A percentile compares a stretch with the other conserved stretches of the same genome.
phyloP scores from a whole-genome alignment of 1,139 yeast species.

The Lodderomyces elongisporus region DNA sequence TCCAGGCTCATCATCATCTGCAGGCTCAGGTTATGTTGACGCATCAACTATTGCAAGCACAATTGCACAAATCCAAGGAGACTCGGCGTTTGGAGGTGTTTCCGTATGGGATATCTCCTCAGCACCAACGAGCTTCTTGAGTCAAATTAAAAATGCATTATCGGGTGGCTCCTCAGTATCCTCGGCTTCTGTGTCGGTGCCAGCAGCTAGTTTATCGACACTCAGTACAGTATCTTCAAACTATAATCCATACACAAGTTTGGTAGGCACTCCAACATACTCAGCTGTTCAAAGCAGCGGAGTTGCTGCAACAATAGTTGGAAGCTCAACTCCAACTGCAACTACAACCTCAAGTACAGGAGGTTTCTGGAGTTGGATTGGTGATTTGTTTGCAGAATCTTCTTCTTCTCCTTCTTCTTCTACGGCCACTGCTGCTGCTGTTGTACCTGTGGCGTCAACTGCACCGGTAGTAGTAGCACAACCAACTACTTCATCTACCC shows the following conservation, averaged over 20 bases:
- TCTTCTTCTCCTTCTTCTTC: not conserved
- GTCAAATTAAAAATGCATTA: conserved; percentile 8
- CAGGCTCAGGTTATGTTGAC: conserved; percentile 20
- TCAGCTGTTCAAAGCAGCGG: too few relatives aligned
- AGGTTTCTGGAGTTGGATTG: conserved; percentile 3
- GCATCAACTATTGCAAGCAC: conserved; percentile 12
- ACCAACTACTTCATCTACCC: not conserved
- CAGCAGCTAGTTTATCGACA: not conserved
- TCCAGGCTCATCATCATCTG: conserved; percentile 21
- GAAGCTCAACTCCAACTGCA: not conserved
- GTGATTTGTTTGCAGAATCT: conserved; percentile 1
- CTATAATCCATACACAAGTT: conserved; percentile 1
- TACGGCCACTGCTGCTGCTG: not conserved
- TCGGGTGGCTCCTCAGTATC: too few relatives aligned
- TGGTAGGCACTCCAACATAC: conserved; percentile 1
- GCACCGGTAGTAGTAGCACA: not conserved
- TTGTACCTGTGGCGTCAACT: conserved; percentile 1
- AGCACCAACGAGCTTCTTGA: conserved; percentile 9
- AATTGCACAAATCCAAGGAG: conserved; percentile 15
- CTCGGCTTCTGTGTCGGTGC: not conserved
- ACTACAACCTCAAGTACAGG: conserved; percentile 2
- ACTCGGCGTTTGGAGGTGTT: conserved; percentile 22
- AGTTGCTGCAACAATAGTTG: conserved; percentile 1
- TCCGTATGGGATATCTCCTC: conserved; percentile 28
- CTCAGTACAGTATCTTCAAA: not conserved